phyloP scores from a whole-genome alignment of 257 asterid species.

The Petunia axillaris region DNA sequence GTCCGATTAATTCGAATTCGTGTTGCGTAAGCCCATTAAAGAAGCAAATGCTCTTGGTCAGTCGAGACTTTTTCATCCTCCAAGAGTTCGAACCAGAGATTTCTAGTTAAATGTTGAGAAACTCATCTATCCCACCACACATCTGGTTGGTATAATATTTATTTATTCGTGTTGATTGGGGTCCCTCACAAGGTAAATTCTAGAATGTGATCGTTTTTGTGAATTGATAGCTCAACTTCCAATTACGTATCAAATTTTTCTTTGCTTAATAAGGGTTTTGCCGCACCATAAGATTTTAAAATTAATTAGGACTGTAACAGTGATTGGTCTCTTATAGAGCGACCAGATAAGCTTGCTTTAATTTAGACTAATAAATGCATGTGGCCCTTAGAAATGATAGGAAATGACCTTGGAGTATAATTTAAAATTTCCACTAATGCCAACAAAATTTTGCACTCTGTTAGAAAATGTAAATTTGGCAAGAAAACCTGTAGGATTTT shows the following conservation, averaged over 20 bases:
- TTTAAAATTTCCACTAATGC: not conserved
- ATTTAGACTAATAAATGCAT: not conserved
- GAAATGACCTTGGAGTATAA: not conserved
- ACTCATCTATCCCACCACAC: not conserved
- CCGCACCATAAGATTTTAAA: not conserved
- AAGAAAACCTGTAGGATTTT: conserved; percentile 27
- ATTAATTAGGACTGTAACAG: not conserved
- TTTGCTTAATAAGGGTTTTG: not conserved
- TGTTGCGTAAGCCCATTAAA: too few species aligned
- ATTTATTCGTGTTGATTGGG: not conserved
- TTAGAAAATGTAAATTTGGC: conserved; percentile 16
- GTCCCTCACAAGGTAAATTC: conserved; percentile 19
- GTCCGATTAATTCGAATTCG: too few species aligned
- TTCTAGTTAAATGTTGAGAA: not conserved
- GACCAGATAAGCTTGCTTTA: not conserved
- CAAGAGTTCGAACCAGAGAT: too few species aligned
- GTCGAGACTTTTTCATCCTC: too few species aligned
- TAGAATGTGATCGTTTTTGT: conserved; percentile 43
- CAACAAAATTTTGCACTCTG: not conserved
- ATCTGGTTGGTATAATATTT: not conserved
- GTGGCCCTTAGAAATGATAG: not conserved
- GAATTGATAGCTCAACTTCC: conserved; percentile 64
- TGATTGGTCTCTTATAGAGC: not conserved
- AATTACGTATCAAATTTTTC: conserved; percentile 32
- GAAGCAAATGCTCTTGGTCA: too few species aligned